Conservation (phyloP, 1,284 basidiomycete species). For the Moniliophthora roreri region DNA sequence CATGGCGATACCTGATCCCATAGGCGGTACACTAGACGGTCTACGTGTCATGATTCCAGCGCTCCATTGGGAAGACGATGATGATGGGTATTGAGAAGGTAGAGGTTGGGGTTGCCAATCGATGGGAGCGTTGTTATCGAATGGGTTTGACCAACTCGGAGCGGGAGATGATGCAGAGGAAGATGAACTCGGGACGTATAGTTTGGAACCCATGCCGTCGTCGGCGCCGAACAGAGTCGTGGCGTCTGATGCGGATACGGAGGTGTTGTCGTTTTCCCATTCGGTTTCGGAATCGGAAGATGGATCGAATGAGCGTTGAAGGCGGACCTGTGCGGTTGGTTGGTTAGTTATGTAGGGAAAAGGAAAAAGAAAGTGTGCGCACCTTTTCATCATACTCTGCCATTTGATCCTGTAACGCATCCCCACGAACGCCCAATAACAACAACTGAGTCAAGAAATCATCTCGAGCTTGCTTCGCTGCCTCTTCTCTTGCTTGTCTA, state of each 20-base stretch:
- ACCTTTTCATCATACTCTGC: not conserved
- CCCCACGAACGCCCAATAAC: not conserved
- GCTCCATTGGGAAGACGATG: conserved; percentile 25
- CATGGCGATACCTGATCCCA: not conserved
- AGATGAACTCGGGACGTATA: too few species aligned
- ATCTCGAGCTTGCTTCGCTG: not conserved
- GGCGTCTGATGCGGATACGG: too few species aligned
- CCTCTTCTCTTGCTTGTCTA: not conserved
- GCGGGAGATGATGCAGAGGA: too few species aligned
- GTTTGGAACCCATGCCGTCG: too few species aligned
- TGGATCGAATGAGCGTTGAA: not conserved
- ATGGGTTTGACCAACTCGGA: too few species aligned
- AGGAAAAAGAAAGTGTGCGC: too few species aligned
- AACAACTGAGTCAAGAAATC: conserved; percentile 1
- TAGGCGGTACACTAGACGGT: not conserved
- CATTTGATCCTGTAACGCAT: not conserved
- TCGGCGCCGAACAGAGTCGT: too few species aligned
- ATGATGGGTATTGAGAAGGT: conserved; percentile 28
- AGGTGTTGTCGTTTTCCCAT: too few species aligned
- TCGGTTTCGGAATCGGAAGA: too few species aligned
- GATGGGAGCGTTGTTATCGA: too few species aligned
- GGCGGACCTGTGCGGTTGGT: not conserved
- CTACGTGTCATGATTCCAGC: not conserved
- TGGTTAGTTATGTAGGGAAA: too few species aligned
- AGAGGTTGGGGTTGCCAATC: conserved; percentile 35